These are phyloP conservation scores for Kwoniella sp. DNA, from an alignment of 768 basidiomycete genomes.

Conservation along the genomic window DNA sequence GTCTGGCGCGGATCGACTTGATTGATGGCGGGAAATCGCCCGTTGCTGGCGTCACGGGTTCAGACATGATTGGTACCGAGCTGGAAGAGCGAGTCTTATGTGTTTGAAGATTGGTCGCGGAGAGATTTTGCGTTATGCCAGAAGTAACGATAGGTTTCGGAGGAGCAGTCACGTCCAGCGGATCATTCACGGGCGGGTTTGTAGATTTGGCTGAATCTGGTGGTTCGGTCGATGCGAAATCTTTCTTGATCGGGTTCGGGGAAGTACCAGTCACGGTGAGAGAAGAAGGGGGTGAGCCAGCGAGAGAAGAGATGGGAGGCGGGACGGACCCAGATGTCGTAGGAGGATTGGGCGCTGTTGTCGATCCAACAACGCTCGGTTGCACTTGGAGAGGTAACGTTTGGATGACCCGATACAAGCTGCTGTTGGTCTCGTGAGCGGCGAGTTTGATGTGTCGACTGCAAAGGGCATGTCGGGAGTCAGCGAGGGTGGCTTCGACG, in stretches of 20 bases:
- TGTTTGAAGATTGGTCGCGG: conserved; percentile 36
- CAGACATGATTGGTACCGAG: conserved; percentile 24
- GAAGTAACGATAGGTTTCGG: conserved; percentile 59
- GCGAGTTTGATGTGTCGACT: conserved; percentile 78
- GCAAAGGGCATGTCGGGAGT: conserved; percentile 1
- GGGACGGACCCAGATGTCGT: conserved; percentile 28
- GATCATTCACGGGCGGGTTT: conserved; percentile 38
- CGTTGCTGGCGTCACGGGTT: conserved; percentile 50
- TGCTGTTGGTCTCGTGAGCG: conserved; percentile 81
- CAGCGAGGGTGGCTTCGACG: too few species aligned
- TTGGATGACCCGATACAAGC: conserved; percentile 81
- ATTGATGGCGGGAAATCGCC: conserved; percentile 45
- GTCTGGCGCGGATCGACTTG: conserved; percentile 58
- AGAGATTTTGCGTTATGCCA: conserved; percentile 18
- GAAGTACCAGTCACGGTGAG: conserved; percentile 23
- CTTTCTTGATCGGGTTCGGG: conserved; percentile 34
- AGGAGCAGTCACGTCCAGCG: conserved; percentile 30
- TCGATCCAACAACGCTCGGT: conserved; percentile 23
- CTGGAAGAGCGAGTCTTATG: conserved; percentile 29
- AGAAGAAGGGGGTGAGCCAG: conserved; percentile 36
- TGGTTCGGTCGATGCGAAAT: conserved; percentile 27
- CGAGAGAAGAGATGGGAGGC: conserved; percentile 30
- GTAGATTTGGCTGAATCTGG: conserved; percentile 23
- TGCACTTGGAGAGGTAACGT: conserved; percentile 72
- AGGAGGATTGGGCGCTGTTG: conserved; percentile 15